Base-by-base conservation (phyloP, 2,329 filamentous ascomycete species). In the Nannizziopsis arthrosporioides region DNA sequence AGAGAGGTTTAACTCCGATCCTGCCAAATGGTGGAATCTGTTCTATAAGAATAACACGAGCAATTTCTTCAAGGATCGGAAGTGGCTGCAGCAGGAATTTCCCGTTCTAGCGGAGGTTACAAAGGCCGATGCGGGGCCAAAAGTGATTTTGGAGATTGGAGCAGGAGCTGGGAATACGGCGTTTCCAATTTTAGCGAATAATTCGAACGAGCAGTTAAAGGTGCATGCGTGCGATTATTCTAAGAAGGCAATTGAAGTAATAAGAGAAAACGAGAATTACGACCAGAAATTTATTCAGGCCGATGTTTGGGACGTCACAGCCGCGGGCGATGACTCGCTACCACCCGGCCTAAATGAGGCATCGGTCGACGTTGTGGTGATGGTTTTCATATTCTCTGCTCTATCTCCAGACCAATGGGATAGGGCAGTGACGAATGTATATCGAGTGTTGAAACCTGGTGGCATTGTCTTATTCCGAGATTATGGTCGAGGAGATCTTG, bases 31-130 rank as follows among this genome's bases (percentile, higher is more conserved):
- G 86, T 98, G 92, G 92, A 92, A 98, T 61, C 71, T 84, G 48
- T 98, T 98, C 69, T 98, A 98, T 73, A 89, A 92, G 69, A 94
- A 96, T 70, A 96, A 98, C 68, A 85, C 85, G 15, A 78, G 82
- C 59, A 96, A 96, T 62, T 98, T 98, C 69, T 98, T 98, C 79
- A 98, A 98, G 69, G 85, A 98, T 63, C 79, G 92, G 54, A 96
- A 96, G 65, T 98, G 92, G 92, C 72, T 98, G 30, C 83, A 84
- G 55, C 90, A 96, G 65, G 92, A 98, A 65, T 98, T 98, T 55
- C 92, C 92, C 0, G 71, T 96, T 3, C 71, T 98, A n/a, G 78
- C 75, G 18, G 76, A 85, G 50, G 75, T 94, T 44, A 90, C 84
- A 10, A 70, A 75, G 49, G 75, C 79, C 53, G 80, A 81, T 50